Conservation (phyloP, 2,329 filamentous ascomycete genomes). For the Colletotrichum sp. region DNA sequence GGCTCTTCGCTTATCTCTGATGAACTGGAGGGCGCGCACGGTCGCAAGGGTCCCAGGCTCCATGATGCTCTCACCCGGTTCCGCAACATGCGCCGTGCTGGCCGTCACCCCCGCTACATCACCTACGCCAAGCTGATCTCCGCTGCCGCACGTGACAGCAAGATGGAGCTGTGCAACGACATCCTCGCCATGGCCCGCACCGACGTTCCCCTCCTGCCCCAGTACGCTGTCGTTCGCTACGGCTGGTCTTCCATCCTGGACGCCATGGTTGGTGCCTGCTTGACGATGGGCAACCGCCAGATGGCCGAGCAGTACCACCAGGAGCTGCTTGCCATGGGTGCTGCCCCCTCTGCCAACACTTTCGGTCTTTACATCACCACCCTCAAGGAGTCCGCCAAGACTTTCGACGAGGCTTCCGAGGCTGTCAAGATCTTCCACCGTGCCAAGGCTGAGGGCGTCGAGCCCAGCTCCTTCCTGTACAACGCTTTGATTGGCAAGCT, state of each 20-base stretch:
- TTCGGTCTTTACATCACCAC: constrained; percentile 99
- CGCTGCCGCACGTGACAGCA: constrained; percentile 84
- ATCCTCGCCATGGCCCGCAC: constrained; percentile 87
- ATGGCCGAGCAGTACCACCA: constrained; percentile 88
- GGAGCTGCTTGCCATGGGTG: constrained; percentile 88
- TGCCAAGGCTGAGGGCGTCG: constrained; percentile 90
- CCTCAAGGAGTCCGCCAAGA: constrained; percentile 95
- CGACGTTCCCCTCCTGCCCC: constrained; percentile 83
- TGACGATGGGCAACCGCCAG: constrained; percentile 80
- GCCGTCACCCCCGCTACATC: constrained; percentile 92
- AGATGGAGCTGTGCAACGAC: constrained; percentile 82
- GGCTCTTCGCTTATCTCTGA: constrained; percentile 91
- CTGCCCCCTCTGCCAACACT: constrained; percentile 93
- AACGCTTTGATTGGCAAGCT: constrained; percentile 98
- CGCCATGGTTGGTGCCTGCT: constrained; percentile 92
- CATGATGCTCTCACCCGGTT: constrained; percentile 84
- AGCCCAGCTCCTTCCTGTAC: constrained; percentile 96
- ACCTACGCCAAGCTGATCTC: constrained; percentile 96
- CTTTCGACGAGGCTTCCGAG: constrained; percentile 95
- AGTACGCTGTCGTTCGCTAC: constrained; percentile 88
- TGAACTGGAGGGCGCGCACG: constrained; percentile 80
- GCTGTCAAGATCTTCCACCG: constrained; percentile 97
- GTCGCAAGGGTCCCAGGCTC: constrained; percentile 74
- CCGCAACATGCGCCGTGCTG: constrained; percentile 90
- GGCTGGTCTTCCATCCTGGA: constrained; percentile 97